Conservation (phyloP, 192 early-diverging fungal genomes). For the Coemansia erecta region DNA sequence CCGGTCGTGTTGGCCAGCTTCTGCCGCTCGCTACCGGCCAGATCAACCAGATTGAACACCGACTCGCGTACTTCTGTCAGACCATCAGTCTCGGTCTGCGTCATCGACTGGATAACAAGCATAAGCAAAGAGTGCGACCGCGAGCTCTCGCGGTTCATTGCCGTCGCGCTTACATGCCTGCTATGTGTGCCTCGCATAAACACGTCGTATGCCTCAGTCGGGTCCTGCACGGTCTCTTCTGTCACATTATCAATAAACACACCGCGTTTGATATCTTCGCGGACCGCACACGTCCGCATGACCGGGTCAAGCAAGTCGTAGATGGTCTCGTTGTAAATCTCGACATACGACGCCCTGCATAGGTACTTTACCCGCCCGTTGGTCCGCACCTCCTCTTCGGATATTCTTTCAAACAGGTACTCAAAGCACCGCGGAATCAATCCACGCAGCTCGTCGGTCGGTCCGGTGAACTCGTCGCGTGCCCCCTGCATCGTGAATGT, state of each 20-base stretch:
- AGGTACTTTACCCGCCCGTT: slow-evolving; percentile 61
- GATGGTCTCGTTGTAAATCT: slow-evolving; percentile 94
- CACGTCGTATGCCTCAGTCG: slow-evolving; percentile 62
- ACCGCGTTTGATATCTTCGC: slow-evolving; percentile 67
- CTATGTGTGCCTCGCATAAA: slow-evolving; percentile 67
- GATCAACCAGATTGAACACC: slow-evolving; percentile 75
- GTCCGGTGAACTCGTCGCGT: slow-evolving; percentile 71
- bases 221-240: slow-evolving; percentile 62
- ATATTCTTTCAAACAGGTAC: slow-evolving; percentile 60
- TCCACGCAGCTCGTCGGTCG: slow-evolving; percentile 65
- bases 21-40: slow-evolving; percentile 75
- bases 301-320: slow-evolving; percentile 78
- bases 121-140: slow-evolving; percentile 81
- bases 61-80: slow-evolving; percentile 62
- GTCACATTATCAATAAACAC: slow-evolving; percentile 66
- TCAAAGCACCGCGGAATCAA: slow-evolving; percentile 65
- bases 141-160: slow-evolving; percentile 82
- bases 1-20: slow-evolving; percentile 64
- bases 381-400: slow-evolving; percentile 50
- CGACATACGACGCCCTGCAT: slow-evolving; percentile 86
- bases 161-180: slow-evolving; percentile 40
- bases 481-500: slow-evolving; percentile 78
- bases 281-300: slow-evolving; percentile 54
- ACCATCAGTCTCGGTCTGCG: slow-evolving; percentile 43
- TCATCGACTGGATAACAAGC: slow-evolving; percentile 69